phyloP scores from a whole-genome alignment of 805 yeast species.

The Nakazawaea wickerhamii region DNA sequence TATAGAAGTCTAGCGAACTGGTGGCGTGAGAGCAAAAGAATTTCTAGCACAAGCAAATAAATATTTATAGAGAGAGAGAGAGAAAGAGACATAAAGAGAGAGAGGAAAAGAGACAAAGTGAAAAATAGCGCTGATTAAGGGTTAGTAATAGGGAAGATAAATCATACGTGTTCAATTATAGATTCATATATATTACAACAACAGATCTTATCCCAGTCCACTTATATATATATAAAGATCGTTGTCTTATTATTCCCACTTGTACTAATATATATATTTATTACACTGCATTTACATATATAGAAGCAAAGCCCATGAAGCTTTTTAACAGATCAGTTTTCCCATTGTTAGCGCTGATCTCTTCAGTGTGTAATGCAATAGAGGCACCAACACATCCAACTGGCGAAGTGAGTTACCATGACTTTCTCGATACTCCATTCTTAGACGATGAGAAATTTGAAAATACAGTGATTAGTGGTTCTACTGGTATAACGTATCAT shows the following conservation, averaged over 20 bases:
- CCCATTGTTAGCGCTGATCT: not conserved
- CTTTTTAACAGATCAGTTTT: not conserved
- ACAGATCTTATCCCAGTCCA: too few relatives aligned
- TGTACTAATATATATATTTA: not conserved
- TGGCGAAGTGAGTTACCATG: conserved; percentile 7
- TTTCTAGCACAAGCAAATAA: too few relatives aligned
- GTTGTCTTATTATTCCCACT: not conserved
- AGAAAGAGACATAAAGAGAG: too few relatives aligned
- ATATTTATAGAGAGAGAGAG: too few relatives aligned
- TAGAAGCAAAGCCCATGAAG: not conserved
- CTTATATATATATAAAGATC: too few relatives aligned
- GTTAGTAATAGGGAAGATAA: not conserved
- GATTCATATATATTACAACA: not conserved
- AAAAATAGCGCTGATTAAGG: not conserved
- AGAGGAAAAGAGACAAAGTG: too few relatives aligned
- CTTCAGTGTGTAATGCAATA: not conserved
- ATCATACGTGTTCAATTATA: conserved; percentile 1
- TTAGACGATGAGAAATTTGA: conserved; percentile 15
- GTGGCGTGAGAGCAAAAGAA: conserved; percentile 5
- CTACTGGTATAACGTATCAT: conserved; percentile 28
- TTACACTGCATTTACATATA: not conserved
- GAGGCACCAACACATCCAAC: conserved; percentile 5
- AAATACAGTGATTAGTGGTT: conserved; percentile 21
- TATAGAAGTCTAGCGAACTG: not conserved
- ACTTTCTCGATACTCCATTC: conserved; percentile 11